Conservation (phyloP, 108 stramenopile genomes). For the Cyclotella distinguenda region DNA sequence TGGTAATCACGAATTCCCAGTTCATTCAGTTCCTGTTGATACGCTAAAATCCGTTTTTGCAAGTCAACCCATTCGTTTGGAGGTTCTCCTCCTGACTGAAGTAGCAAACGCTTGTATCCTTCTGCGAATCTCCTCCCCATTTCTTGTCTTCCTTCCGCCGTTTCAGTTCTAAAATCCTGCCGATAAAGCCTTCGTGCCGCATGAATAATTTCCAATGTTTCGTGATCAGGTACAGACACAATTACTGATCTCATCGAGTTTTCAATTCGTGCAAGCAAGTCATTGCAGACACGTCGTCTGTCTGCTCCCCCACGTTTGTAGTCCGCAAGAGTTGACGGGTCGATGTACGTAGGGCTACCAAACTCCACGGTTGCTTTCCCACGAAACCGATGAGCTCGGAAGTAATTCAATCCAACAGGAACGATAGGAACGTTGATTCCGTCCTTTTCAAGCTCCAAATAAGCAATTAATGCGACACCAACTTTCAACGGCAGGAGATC, state of each 20-base stretch:
- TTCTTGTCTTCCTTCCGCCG: constrained; percentile 84
- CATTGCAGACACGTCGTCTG: constrained; percentile 80
- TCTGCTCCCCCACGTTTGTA: constrained; percentile 70
- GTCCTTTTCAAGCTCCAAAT: constrained; percentile 87
- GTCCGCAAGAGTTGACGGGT: constrained; percentile 62
- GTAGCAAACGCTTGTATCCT: constrained; percentile 83
- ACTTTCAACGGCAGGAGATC: constrained; percentile 97
- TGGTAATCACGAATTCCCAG: constrained; percentile 95
- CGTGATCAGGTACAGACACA: constrained; percentile 94
- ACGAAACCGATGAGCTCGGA: constrained; percentile 91
- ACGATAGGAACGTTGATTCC: constrained; percentile 92
- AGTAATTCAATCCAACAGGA: constrained; percentile 98
- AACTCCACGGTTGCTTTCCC: constrained; percentile 88
- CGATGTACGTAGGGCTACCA: constrained; percentile 79
- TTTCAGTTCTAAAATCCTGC: constrained; percentile 41
- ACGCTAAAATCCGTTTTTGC: constrained; percentile 74
- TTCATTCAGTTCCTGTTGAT: constrained; percentile 77
- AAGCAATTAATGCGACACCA: constrained; percentile 96
- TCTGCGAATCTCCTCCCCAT: constrained; percentile 92
- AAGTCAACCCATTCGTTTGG: constrained; percentile 86
- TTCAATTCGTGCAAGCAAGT: constrained; percentile 78
- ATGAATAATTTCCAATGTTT: constrained; percentile 89
- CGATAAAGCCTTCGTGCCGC: constrained; percentile 91
- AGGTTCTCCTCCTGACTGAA: constrained; percentile 59
- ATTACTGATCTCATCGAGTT: constrained; percentile 93